Evolutionary conservation across 805 yeast genomes (phyloP).

Genomic region (Metschnikowia cubensis): DNA sequence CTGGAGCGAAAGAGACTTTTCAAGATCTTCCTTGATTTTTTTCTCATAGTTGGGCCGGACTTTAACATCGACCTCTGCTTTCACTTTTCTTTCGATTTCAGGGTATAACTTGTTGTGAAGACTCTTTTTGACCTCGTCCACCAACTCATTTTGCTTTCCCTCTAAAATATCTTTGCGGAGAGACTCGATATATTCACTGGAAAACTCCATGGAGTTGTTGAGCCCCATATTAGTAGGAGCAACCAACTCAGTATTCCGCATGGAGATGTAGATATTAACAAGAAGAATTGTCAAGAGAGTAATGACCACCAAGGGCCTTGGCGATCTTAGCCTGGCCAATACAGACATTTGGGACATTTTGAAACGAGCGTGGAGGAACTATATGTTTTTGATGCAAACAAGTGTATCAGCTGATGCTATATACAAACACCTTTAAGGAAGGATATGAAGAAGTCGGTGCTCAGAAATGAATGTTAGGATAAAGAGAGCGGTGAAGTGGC

Average conservation of each 20-base stretch:
- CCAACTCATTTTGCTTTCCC: constrained; percentile 6
- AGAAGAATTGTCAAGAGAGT: background rate
- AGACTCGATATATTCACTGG: constrained; percentile 6
- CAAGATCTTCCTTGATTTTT: constrained; percentile 1
- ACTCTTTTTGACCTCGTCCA: constrained; percentile 5
- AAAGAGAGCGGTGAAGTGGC: too few species aligned
- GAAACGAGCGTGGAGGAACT: too few species aligned
- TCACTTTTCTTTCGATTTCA: background rate
- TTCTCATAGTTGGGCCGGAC: background rate
- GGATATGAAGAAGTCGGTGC: too few species aligned
- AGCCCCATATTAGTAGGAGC: constrained; percentile 6
- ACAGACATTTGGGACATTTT: background rate
- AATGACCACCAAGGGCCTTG: background rate
- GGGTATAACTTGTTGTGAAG: constrained; percentile 2
- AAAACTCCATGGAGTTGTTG: constrained; percentile 6
- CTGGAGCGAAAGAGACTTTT: constrained; percentile 3
- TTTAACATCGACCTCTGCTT: background rate
- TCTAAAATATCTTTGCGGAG: constrained; percentile 8
- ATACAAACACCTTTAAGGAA: background rate
- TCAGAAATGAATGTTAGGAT: too few species aligned
- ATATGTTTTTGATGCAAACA: too few species aligned
- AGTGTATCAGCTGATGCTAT: background rate
- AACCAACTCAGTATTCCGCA: background rate
- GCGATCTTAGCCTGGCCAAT: background rate
- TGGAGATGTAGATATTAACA: background rate